Base-by-base conservation (phyloP, 2,329 filamentous ascomycete species). In the Nannizzia gypsea region DNA sequence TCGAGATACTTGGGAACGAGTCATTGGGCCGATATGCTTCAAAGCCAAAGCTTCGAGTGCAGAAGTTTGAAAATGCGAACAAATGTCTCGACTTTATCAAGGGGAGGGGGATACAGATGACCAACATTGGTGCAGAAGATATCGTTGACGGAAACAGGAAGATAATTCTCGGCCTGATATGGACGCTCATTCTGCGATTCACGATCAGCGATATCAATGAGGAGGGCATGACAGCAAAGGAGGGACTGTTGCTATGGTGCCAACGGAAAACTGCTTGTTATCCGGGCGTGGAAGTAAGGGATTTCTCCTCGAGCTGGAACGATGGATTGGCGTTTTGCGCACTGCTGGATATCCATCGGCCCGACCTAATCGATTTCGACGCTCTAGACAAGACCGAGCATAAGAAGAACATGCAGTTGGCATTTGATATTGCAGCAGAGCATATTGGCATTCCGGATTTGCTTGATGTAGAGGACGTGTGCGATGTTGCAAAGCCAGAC, bases 181-280 rank as follows among this genome's bases (percentile, higher is more conserved):
- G 93, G 93, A 99, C 91, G 4, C 80, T 99, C 64, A 99, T 99
- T 86, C 79, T 96, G 66, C 83, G 93, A 57, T 99, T 99, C 74
- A 99, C 93, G 66, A 99, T 99, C 72, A 96, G 87, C 73, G 93
- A 99, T 74, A 99, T 99, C 78, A 97, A 95, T 72, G 88, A 92
- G 73, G 93, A 96, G 79, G 93, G 93, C 65, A 87, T 97, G 84
- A 96, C 92, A 58, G 93, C 93, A 61, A 96, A 97, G 74, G 93
- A 97, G 72, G 93, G 93, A 64, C 77, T 99, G 68, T 76, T 99
- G 60, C 77, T 99, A 24, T 99, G 93, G 93, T 99, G 93, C 78
- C 92, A 99, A 76, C 82, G 93, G 67, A 99, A 99, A 78, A 99
- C 93, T 31, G 93, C 93, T 6, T 99, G 93, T 76, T 99, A 99